A percentile compares a stretch with the other conserved stretches of the same genome.
Conservation (phyloP, 305 asterid genomes). For the Fraxinus floribunda region DNA sequence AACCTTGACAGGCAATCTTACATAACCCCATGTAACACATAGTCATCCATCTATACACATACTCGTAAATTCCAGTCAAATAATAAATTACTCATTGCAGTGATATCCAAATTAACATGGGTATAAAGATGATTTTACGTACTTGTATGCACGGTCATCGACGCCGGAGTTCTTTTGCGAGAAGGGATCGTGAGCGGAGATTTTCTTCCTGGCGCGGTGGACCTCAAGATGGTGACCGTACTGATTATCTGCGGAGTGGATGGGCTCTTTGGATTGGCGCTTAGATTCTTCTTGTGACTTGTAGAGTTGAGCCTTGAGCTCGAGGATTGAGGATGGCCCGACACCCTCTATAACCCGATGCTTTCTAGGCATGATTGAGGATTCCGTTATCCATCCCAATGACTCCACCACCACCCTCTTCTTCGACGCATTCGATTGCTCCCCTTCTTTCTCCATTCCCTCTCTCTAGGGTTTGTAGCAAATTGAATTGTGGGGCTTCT, state of each 20-base stretch:
- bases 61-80: not conserved
- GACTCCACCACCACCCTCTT: slow-evolving; percentile 70
- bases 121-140: slow-evolving; percentile 11
- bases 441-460: slow-evolving; percentile 29
- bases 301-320: slow-evolving; percentile 93
- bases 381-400: slow-evolving; percentile 96
- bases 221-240: slow-evolving; percentile 65
- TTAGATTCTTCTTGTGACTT: slow-evolving; percentile 84
- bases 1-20: not conserved
- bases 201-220: slow-evolving; percentile 78
- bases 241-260: slow-evolving; percentile 46
- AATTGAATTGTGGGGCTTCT: slow-evolving; percentile 11
- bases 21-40: not conserved
- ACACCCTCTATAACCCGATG: slow-evolving; percentile 85
- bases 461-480: slow-evolving; percentile 8
- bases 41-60: not conserved
- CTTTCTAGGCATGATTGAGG: slow-evolving; percentile 90
- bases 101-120: not conserved
- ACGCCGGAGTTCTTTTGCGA: slow-evolving; percentile 69
- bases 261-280: slow-evolving; percentile 65
- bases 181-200: slow-evolving; percentile 54
- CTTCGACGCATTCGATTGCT: slow-evolving; percentile 40
- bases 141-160: slow-evolving; percentile 80
- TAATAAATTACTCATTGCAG: not conserved
- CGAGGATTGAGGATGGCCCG: slow-evolving; percentile 84